Base-by-base conservation (phyloP, 257 asterid genomes). In the Nemophila menziesii region DNA sequence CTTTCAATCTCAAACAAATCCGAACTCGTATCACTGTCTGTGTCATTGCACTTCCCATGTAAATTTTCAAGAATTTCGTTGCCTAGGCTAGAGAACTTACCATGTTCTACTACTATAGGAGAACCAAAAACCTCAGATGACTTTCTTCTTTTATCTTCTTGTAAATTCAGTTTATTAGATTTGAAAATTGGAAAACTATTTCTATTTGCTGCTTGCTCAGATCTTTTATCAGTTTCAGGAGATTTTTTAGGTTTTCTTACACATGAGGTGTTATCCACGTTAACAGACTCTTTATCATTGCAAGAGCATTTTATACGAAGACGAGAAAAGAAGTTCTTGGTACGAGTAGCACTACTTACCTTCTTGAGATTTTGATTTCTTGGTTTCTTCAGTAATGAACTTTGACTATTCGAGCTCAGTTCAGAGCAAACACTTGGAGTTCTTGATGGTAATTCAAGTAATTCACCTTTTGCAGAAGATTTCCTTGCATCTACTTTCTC, bases 1-100 rank as follows among this genome's bases (percentile, higher is more conserved):
- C 96, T 82, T 57, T 79, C 90, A 16, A 86, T 82, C 46, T 86
- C 96, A 12, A 86, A 86, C 22, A 86, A 63, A 19, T 86, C 96
- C 1, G 93, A 82, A 26, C 96, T 86, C 19, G 82, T 64, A 40
- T 81, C 94, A 21, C 94, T 82, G 11, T 52, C 79, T n/a, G 63
- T 41, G 16, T 81, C 92, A 4, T 72, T 53, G 7, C n/a, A 41
- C 26, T 18, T 37, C 15, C 68, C 73, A 3, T 57, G 68, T 4
- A 75, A 48, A 33, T 59, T 67, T 5, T 68, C 41, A 5, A 69
- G 61, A 21, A 61, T 61, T 40, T 67, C 67, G 16, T 56, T 62
- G 41, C 66, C 80, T 55, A 67, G 34, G 41, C 55, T 49, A 26
- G 47, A 24, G 47, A 60, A 22, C n/a, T 38, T 57, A 40, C 60